phyloP scores from a whole-genome alignment of 352 stramenopile species.

The Phytophthora multivora region DNA sequence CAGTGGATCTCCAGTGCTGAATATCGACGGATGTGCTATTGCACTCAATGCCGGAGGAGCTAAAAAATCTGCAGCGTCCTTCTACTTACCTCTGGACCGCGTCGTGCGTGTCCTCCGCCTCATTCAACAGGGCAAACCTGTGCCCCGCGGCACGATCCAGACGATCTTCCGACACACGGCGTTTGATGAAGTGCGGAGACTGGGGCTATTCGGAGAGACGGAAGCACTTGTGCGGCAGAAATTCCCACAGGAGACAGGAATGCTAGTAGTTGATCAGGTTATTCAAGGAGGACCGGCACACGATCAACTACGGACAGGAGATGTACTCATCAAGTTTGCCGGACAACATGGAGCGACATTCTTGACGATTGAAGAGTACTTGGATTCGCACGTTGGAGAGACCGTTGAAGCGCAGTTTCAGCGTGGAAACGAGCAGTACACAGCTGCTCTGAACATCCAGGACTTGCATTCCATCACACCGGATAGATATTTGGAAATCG shows the following conservation, averaged over 20 bases:
- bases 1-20: constrained; percentile 89
- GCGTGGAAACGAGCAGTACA: constrained; percentile 63
- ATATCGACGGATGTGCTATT: constrained; percentile 89
- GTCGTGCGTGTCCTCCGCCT: constrained; percentile 78
- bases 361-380: constrained; percentile 73
- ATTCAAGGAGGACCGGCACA: constrained; percentile 81
- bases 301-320: constrained; percentile 77
- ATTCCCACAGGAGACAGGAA: constrained; percentile 86
- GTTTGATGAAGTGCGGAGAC: constrained; percentile 88
- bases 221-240: constrained; percentile 71
- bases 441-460: constrained; percentile 51
- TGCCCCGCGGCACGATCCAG: constrained; percentile 85
- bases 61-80: constrained; percentile 89
- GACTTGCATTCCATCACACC: constrained; percentile 88
- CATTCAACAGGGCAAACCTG: constrained; percentile 58
- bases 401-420: constrained; percentile 77
- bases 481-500: constrained; percentile 84
- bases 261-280: constrained; percentile 91
- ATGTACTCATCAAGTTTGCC: constrained; percentile 87
- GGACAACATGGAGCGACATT: constrained; percentile 84
- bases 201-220: constrained; percentile 72
- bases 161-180: constrained; percentile 90
- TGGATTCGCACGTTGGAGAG: constrained; percentile 77
- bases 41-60: constrained; percentile 90
- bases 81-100: constrained; percentile 90